Base-by-base conservation (phyloP, 1,139 yeast genomes). In the Kodamaea derodonti region DNA sequence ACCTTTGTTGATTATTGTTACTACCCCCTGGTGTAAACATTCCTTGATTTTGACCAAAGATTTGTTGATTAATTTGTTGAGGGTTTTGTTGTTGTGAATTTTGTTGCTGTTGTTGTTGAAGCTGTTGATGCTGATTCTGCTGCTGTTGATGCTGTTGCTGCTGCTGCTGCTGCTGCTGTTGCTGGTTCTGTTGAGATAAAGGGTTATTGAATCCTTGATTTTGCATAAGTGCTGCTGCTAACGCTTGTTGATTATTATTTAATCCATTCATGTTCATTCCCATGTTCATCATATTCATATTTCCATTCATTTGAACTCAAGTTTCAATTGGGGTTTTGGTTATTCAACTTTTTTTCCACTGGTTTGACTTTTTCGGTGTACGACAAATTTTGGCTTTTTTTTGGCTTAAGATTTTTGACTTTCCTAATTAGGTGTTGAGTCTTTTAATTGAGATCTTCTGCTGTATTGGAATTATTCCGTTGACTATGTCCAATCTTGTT, bases 1-100 rank as follows among this genome's bases (percentile, higher is more conserved):
- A 24, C 12, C 26, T 8, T 24, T 11, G 49, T 16, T 41, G 50
- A 9, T 7, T 18, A 9, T 18, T 35, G 47, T 18, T 41, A 48
- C 30, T 41, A 37, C 51, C 33, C 41, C 54, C 39, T 37, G 51
- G 31, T 34, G 48, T 37, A 34, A 39, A 36, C 39, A 35, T 33
- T 22, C 34, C 33, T 14, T 34, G 37, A 27, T 33, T 36, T 34
- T 40, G 45, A 14, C 30, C 34, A 30, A 36, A 34, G 37, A 38
- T 34, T 29, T 31, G 42, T 20, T 35, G 41, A 30, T 34, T 32
- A 37, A 38, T 34, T 29, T 31, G 42, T 20, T 35, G 41, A 12
- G 32, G 32, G 22, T 37, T 33, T 15, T 22, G 42, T 10, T 37
- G 40, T 12, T 33, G 41, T 27, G 28, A 35, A 7, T 26, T 38